Base-by-base conservation (phyloP, 345 rosid genomes). In the Crucihimalaya himalaica region DNA sequence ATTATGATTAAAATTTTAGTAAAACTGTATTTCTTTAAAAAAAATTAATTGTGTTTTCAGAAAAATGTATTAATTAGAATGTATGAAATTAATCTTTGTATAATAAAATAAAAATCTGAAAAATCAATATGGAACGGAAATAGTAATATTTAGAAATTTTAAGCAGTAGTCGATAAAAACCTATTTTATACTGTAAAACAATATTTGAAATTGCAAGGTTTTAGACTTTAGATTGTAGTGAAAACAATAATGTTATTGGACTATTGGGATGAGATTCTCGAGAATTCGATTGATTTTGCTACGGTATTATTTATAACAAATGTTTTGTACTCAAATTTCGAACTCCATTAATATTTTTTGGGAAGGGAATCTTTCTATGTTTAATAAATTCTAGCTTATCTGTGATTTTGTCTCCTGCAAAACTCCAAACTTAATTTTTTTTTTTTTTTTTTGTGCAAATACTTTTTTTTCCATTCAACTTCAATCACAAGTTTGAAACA, bases 381-480 rank as follows among this genome's bases (percentile, higher is more conserved):
- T 21, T 7, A 18, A 66, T 9, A 50, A 61, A 54, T 43, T 69
- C 6, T 55, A 69, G 73, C 32, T 18, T 56, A 43, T 31, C 63
- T 55, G 63, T 56, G 10, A 69, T 68, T 19, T 68, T 52, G 52
- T 68, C 53, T 40, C 2, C 18, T 54, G 12, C 47, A 63, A 63
- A 43, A n/a, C 20, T 64, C 71, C 65, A 73, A 64, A 54, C 35
- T 54, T 54, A n/a, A 15, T 73, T 47, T 42, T 0, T 23, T 42
- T 42, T n/a, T n/a, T n/a, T n/a, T 42, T 11, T 3, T 13, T 25
- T 57, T 57, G 58, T 42, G n/a, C n/a, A n/a, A n/a, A n/a, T n/a
- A n/a, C n/a, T n/a, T n/a, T n/a, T n/a, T n/a, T n/a, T n/a, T n/a
- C n/a, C n/a, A n/a, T n/a, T n/a, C n/a, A n/a, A n/a, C n/a, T n/a